Evolutionary conservation across 768 basidiomycete species (phyloP).

Genomic region (Naganishia antarctica): DNA sequence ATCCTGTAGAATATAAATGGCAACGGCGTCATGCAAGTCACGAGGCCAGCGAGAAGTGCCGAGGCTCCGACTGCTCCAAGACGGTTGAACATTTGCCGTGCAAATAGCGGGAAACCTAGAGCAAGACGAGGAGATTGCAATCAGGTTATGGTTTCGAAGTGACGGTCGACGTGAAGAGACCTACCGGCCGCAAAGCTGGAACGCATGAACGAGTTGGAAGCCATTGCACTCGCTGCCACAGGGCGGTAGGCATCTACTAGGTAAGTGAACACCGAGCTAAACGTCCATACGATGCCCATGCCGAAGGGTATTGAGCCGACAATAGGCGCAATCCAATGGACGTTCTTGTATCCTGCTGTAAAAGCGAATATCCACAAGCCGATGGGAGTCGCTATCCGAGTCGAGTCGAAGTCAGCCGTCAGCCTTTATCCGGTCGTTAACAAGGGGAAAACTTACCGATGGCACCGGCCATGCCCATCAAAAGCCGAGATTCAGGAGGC

Average conservation of each 20-base stretch:
- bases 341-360: constrained; percentile 52
- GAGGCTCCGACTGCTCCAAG: constrained; percentile 69
- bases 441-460: constrained; percentile 42
- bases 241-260: constrained; percentile 40
- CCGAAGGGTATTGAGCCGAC: constrained; percentile 55
- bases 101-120: constrained; percentile 55
- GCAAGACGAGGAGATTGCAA: constrained; percentile 23
- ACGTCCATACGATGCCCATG: constrained; percentile 56
- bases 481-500: constrained; percentile 63
- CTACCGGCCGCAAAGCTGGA: constrained; percentile 53
- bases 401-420: background rate
- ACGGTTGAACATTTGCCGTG: constrained; percentile 55
- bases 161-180: no score
- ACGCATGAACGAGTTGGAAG: constrained; percentile 61
- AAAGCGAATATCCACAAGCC: constrained; percentile 60
- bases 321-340: constrained; percentile 56
- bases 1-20: constrained; percentile 53
- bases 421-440: no score
- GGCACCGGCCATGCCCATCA: constrained; percentile 66
- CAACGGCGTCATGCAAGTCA: constrained; percentile 59
- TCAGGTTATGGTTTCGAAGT: no score
- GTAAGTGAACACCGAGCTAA: constrained; percentile 56
- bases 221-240: constrained; percentile 54
- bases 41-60: constrained; percentile 64
- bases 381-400: constrained; percentile 50